Evolutionary conservation across 352 stramenopile species (phyloP).

Genomic region (Globisporangium barbulae): DNA sequence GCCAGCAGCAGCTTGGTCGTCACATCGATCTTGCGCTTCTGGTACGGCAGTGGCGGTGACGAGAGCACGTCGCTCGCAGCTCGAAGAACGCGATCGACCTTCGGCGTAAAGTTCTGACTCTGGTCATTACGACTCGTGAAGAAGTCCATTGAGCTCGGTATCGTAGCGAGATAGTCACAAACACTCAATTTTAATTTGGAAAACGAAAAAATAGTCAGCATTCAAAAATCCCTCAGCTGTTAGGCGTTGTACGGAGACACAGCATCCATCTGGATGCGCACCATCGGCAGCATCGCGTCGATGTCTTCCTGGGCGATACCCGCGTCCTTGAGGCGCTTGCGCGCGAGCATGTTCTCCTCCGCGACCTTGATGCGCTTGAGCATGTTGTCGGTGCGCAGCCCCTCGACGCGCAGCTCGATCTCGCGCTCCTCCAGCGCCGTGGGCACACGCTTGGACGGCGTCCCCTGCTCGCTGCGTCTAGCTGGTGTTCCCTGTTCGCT

Average conservation of each 20-base stretch:
- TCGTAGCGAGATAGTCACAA: too few species aligned
- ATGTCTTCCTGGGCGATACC: slow-evolving; percentile 18
- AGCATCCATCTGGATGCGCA: neutral
- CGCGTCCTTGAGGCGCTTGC: slow-evolving; percentile 42
- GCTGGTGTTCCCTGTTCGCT: neutral
- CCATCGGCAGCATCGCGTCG: slow-evolving; percentile 15
- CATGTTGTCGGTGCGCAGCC: slow-evolving; percentile 14
- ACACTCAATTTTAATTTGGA: too few species aligned
- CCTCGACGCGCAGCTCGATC: slow-evolving; percentile 13
- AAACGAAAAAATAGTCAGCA: too few species aligned
- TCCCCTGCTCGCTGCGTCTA: neutral
- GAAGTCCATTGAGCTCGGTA: too few species aligned
- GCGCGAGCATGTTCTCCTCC: slow-evolving; percentile 25
- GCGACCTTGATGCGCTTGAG: slow-evolving; percentile 20
- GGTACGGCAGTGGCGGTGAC: neutral
- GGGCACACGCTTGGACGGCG: neutral
- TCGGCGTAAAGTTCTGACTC: too few species aligned
- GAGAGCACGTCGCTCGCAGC: too few species aligned
- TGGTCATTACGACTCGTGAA: too few species aligned
- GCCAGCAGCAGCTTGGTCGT: slow-evolving; percentile 12
- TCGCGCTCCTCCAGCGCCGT: slow-evolving; percentile 7
- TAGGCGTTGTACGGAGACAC: neutral
- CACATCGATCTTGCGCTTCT: slow-evolving; percentile 16
- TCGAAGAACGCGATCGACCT: too few species aligned
- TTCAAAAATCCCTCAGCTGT: neutral